Percentiles rank a stretch among this genome's conserved stretches.
Conservation (phyloP, 129 eudicot genomes). For the Calendula officinalis region DNA sequence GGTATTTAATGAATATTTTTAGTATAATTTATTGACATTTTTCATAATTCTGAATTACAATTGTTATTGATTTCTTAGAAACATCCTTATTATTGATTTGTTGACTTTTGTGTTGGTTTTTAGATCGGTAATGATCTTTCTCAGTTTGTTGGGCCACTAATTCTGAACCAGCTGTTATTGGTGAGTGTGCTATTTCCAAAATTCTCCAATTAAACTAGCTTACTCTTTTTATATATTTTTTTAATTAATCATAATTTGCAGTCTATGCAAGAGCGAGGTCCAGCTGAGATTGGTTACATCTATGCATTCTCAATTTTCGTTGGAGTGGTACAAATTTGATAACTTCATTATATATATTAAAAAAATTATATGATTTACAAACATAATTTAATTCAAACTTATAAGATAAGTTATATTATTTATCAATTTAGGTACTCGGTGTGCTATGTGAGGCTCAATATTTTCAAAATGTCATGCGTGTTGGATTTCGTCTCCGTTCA, state of each 20-base stretch:
- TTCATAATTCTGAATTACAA: slow-evolving; percentile 12
- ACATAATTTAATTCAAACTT: not conserved
- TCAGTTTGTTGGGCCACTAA: slow-evolving; percentile 81
- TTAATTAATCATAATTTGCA: slow-evolving; percentile 37
- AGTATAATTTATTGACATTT: not conserved
- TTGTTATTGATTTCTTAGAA: slow-evolving; percentile 2
- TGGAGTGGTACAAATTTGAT: slow-evolving; percentile 66
- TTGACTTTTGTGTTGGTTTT: slow-evolving; percentile 26
- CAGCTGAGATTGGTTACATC: slow-evolving; percentile 75
- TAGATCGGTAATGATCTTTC: slow-evolving; percentile 91
- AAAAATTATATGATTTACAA: not conserved
- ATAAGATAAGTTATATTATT: slow-evolving; percentile 16
- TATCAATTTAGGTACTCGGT: slow-evolving; percentile 62
- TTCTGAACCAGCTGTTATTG: slow-evolving; percentile 67
- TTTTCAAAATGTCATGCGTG: slow-evolving; percentile 99
- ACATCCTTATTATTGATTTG: slow-evolving; percentile 7
- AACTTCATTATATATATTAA: slow-evolving; percentile 6
- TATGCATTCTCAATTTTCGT: slow-evolving; percentile 73
- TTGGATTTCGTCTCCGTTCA: slow-evolving; percentile 86
- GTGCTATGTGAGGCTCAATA: slow-evolving; percentile 91
- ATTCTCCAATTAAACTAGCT: slow-evolving; percentile 4
- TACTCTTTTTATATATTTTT: slow-evolving; percentile 1
- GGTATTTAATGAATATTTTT: slow-evolving; percentile 36
- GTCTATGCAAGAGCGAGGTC: slow-evolving; percentile 81
- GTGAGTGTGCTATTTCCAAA: slow-evolving; percentile 35